A percentile compares a stretch with the other conserved stretches of the same genome.
Evolutionary conservation across 768 basidiomycete genomes (phyloP).

Genomic region (Crucibulum laeve): DNA sequence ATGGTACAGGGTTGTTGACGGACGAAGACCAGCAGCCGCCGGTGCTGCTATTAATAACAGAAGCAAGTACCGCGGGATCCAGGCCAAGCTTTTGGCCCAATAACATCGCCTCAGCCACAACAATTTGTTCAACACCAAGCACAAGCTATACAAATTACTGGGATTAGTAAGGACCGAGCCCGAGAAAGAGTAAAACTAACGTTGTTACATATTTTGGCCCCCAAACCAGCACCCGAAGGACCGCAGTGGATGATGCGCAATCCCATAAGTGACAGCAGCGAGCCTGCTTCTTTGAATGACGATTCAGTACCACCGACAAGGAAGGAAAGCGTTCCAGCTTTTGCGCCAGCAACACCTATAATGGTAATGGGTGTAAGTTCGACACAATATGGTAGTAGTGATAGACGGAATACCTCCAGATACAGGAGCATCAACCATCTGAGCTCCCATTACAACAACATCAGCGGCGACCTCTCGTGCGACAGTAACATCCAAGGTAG

Average conservation of each 20-base stretch:
- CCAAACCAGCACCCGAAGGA: constrained; percentile 74
- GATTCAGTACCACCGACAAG: constrained; percentile 77
- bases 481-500: constrained; percentile 79
- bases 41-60: constrained; percentile 82
- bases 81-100: constrained; percentile 81
- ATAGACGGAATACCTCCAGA: constrained; percentile 93
- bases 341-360: constrained; percentile 79
- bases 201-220: constrained; percentile 92
- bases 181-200: constrained; percentile 29
- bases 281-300: constrained; percentile 52
- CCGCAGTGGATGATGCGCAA: constrained; percentile 81
- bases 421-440: constrained; percentile 91
- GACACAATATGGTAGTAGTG: not conserved
- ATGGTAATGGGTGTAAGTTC: constrained; percentile 1
- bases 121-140: constrained; percentile 77
- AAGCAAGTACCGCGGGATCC: constrained; percentile 69
- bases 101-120: constrained; percentile 87
- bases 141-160: constrained; percentile 38
- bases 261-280: constrained; percentile 73
- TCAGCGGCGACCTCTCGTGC: constrained; percentile 60
- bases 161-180: constrained; percentile 5
- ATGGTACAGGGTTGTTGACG: constrained; percentile 85
- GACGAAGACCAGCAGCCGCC: constrained; percentile 82
- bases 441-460: constrained; percentile 52
- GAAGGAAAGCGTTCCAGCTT: constrained; percentile 85